Percentiles rank a stretch among this genome's conserved stretches.
phyloP scores from a whole-genome alignment of 1,284 basidiomycete species.

The Filobasidium uniguttulatum region DNA sequence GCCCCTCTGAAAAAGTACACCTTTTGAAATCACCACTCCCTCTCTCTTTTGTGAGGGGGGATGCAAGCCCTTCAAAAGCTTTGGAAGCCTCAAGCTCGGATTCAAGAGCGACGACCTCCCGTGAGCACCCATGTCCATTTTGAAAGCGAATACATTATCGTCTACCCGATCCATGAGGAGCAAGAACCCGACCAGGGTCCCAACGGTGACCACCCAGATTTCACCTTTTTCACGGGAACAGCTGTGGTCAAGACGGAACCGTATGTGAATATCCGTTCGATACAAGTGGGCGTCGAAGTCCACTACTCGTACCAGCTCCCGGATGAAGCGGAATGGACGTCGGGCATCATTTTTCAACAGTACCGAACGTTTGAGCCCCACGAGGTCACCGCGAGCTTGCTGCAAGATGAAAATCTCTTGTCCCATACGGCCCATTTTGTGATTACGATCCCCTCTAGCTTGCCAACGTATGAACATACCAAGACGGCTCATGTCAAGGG shows the following conservation, averaged over 20 bases:
- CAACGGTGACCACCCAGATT: too few relatives aligned
- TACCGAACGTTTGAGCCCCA: constrained; percentile 1
- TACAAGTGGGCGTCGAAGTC: constrained; percentile 3
- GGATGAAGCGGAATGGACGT: background rate
- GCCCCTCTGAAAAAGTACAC: too few relatives aligned
- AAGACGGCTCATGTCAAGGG: background rate
- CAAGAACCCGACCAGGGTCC: too few relatives aligned
- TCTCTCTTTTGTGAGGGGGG: too few relatives aligned
- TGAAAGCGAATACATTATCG: too few relatives aligned
- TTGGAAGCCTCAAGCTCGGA: too few relatives aligned
- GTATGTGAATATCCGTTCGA: background rate
- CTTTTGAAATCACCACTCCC: too few relatives aligned
- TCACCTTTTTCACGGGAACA: constrained; percentile 7
- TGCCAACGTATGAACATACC: constrained; percentile 11
- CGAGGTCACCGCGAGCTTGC: background rate
- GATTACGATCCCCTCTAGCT: constrained; percentile 7
- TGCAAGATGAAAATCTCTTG: constrained; percentile 1
- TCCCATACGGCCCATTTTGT: constrained; percentile 6
- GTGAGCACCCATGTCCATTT: too few relatives aligned
- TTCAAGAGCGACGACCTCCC: too few relatives aligned
- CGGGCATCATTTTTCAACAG: constrained; percentile 8
- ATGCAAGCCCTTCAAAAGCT: too few relatives aligned
- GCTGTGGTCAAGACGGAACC: constrained; percentile 7
- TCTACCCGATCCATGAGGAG: too few relatives aligned
- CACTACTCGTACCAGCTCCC: constrained; percentile 3